Evolutionary conservation across 2,329 filamentous ascomycete species (phyloP), one percentile per base, ranked within the genome.

Genomic region (Fusarium subtropicale): DNA sequence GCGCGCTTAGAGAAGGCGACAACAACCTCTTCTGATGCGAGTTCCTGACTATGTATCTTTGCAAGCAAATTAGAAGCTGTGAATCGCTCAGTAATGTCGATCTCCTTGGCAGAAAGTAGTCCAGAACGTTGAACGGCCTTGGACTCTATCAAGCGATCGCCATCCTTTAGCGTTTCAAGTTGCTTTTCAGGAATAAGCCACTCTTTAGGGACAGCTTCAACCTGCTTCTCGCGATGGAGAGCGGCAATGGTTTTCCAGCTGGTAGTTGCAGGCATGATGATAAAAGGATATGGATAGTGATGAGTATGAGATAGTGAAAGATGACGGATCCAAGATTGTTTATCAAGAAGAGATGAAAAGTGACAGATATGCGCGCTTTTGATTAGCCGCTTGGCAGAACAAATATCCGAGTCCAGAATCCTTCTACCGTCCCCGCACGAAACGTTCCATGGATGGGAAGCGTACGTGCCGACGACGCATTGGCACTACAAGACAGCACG

Each of bases 1-100:
- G 71, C 71, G 10, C 71, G 66, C 47, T 74, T 74, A 12, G 59
- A 66, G n/a, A 72, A 73, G 0, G 71, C 71, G 9, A 66, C 52
- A 0, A 62, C 55, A 1, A 74, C 71, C 11, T 73, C 60, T 16
- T 74, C 71, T 6, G 71, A 73, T 6, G 63, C 45, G 0, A 74
- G 4, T 1, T 73, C 44, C 9, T 56, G 50, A 3, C 46, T 28
- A 4, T 69, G 53, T 1, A 74, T 24, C 41, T 64, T 73, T 2
- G 11, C 36, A 1, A 74, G 30, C 2, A 74, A 44, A 5, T 71
- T 60, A 3, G 48, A 55, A 7, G 71, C 71, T 1, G 67, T 73
- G 10, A 58, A 61, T 0, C 30, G 18, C 20, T 74, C 71, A 0
- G 71, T 74, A 0, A 74, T 66, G 1, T 41, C 18, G 9, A 71